Evolutionary conservation across 352 stramenopile species (phyloP).

Genomic region (Pythium periplocum): DNA sequence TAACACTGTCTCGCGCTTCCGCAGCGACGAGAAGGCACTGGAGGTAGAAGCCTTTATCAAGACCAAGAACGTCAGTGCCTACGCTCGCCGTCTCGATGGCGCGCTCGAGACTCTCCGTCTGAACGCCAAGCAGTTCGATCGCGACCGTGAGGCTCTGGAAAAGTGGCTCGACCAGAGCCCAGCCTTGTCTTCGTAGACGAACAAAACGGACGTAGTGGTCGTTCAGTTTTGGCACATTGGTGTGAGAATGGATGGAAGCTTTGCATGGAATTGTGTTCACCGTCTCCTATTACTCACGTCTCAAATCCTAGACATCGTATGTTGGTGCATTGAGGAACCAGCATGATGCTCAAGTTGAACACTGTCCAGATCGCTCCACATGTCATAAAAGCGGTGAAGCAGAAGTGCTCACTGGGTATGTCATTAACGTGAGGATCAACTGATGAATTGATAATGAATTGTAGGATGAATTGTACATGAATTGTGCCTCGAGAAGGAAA

Average conservation of each 20-base stretch:
- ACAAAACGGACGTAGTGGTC: too few species aligned
- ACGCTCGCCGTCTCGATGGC: neutral
- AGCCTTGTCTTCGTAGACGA: too few species aligned
- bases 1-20: neutral
- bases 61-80: conserved; percentile 1
- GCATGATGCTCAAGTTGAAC: too few species aligned
- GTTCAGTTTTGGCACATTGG: too few species aligned
- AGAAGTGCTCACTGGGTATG: conserved; percentile 1
- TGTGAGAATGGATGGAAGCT: too few species aligned
- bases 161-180: conserved; percentile 4
- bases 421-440: conserved; percentile 3
- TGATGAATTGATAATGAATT: conserved; percentile 6
- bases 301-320: too few species aligned
- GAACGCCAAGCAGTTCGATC: conserved; percentile 1
- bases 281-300: too few species aligned
- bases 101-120: conserved; percentile 4
- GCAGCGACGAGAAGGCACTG: neutral
- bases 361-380: conserved; percentile 3
- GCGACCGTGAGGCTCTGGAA: conserved; percentile 3
- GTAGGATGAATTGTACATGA: conserved; percentile 3
- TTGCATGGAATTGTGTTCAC: too few species aligned
- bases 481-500: neutral
- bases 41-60: conserved; percentile 1
- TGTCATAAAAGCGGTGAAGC: conserved; percentile 4
- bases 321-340: too few species aligned